Evolutionary conservation across 176 grass and related monocot species (phyloP), one percentile per base, ranked within the genome.

Genomic region (Musa beccarii): DNA sequence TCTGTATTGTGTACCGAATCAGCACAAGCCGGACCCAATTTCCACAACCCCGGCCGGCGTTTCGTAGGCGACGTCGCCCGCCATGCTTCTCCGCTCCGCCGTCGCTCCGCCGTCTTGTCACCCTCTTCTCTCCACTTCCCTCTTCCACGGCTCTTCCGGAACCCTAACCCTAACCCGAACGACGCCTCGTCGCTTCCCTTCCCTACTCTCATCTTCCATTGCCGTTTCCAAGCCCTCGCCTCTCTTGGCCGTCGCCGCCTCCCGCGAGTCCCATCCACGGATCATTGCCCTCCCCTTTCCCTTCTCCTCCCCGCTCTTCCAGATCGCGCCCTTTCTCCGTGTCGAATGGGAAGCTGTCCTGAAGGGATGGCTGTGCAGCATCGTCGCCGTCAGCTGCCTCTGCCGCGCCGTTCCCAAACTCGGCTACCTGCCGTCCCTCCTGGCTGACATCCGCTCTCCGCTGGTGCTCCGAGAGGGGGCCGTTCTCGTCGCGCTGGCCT

Each of bases 351-450:
- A 43, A 55, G 34, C 84, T 52, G 71, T 94, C 26, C 74, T 71
- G 0, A 85, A 90, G 83, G 92, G 88, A 28, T 95, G 92, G 91
- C 59, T 82, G 43, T 93, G 87, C 84, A 79, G 80, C 61, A 72
- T 85, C 20, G 80, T 80, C 6, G 79, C 88, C 55, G 81, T 91
- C 28, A 88, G 74, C 78, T 90, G 78, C 81, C 85, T 95, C 79
- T 90, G 78, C 51, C 78, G 76, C 71, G 75, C 83, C 16, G 88
- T 90, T 78, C 88, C 88, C 78, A 75, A 75, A 21, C 81, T 89
- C 72, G 92, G 83, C 53, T 76, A 76, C 75, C 74, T 95, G 19
- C 83, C 91, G 17, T 81, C 75, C 50, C 50, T 82, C 2, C 75
- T 88, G 52, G 59, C 73, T 53, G 66, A 26, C 15, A 63, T 24